These are phyloP conservation scores for Mycena chlorophos DNA, from an alignment of 768 basidiomycete genomes.

Conservation along the genomic window DNA sequence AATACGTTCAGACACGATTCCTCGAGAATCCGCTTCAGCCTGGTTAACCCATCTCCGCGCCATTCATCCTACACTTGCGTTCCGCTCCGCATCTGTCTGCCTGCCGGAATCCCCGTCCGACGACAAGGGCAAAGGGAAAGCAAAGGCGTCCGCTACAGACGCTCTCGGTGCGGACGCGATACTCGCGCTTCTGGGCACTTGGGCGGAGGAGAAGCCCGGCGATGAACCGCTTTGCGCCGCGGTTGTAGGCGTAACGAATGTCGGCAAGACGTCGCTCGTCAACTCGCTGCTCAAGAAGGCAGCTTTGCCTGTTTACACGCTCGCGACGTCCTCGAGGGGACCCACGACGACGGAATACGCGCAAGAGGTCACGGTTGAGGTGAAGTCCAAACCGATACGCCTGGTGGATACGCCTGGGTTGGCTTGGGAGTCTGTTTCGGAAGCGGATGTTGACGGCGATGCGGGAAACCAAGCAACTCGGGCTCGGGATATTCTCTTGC, in stretches of 20 bases:
- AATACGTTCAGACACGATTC: slow-evolving; percentile 63
- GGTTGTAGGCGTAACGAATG: slow-evolving; percentile 83
- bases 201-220: slow-evolving; percentile 47
- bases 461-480: slow-evolving; percentile 43
- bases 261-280: slow-evolving; percentile 82
- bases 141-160: slow-evolving; percentile 47
- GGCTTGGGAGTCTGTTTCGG: slow-evolving; percentile 44
- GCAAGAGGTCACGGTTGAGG: slow-evolving; percentile 57
- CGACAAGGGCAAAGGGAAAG: slow-evolving; percentile 48
- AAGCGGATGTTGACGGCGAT: slow-evolving; percentile 28
- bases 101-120: slow-evolving; percentile 42
- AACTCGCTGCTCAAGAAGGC: slow-evolving; percentile 68
- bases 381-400: slow-evolving; percentile 51
- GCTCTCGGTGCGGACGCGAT: slow-evolving; percentile 61
- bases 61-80: slow-evolving; percentile 64
- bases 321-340: slow-evolving; percentile 49
- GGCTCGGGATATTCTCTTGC: slow-evolving; percentile 73
- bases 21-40: slow-evolving; percentile 67
- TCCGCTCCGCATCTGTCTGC: slow-evolving; percentile 72
- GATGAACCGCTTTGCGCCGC: slow-evolving; percentile 64
- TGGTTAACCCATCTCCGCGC: slow-evolving; percentile 68
- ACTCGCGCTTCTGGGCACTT: slow-evolving; percentile 46
- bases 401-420: slow-evolving; percentile 91
- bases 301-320: slow-evolving; percentile 60
- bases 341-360: slow-evolving; percentile 74